Conservation (phyloP, 495 filamentous ascomycete genomes). For the Sabuloglossum arenarium region DNA sequence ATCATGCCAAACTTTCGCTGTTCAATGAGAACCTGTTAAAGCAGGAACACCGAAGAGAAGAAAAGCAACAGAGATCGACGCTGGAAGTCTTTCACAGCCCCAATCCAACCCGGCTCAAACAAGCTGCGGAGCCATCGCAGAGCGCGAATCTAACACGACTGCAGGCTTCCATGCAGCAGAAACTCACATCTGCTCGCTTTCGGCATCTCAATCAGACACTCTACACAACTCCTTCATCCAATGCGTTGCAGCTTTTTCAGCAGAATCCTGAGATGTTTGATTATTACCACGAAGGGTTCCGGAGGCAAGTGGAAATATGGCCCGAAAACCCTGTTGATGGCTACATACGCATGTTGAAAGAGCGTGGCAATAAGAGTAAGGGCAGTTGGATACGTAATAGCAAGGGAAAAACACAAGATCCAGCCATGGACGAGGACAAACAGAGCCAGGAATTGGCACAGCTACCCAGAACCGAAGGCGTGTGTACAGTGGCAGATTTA, state of each 20-base stretch:
- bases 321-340: conserved; percentile 83
- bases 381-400: conserved; percentile 17
- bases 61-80: not conserved
- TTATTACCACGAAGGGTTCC: conserved; percentile 89
- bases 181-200: conserved; percentile 85
- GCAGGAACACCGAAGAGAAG: not conserved
- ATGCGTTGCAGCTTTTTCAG: conserved; percentile 58
- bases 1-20: not conserved
- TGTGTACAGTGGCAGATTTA: conserved; percentile 65
- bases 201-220: conserved; percentile 91
- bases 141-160: conserved; percentile 57
- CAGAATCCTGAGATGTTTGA: conserved; percentile 72
- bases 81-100: not conserved
- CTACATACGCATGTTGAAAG: conserved; percentile 47
- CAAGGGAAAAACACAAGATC: conserved; percentile 13
- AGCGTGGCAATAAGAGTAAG: conserved; percentile 23
- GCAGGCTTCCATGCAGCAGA: conserved; percentile 80
- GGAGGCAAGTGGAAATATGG: conserved; percentile 84
- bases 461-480: conserved; percentile 27
- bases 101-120: not conserved
- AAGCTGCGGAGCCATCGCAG: not conserved
- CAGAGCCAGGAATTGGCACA: conserved; percentile 13
- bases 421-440: conserved; percentile 11
- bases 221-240: conserved; percentile 69
- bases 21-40: not conserved